These are phyloP conservation scores for Hortiboletus campestris DNA, from an alignment of 768 basidiomycete genomes.

Conservation along the genomic window DNA sequence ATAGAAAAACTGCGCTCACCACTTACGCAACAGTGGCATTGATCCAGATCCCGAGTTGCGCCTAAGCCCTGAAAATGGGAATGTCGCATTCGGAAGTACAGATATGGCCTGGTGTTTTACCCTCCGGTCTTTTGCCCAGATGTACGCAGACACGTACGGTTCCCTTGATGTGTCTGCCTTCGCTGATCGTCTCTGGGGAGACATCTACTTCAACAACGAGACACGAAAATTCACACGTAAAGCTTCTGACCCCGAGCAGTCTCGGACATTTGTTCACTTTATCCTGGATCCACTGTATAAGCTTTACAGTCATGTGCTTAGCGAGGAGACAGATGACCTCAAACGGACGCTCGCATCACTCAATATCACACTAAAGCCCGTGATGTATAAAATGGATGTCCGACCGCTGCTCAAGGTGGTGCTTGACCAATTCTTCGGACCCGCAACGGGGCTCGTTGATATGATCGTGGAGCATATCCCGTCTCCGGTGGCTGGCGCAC, in stretches of 20 bases:
- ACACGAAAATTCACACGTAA: slow-evolving; percentile 89
- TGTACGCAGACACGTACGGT: slow-evolving; percentile 94
- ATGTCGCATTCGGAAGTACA: slow-evolving; percentile 95
- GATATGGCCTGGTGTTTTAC: slow-evolving; percentile 99
- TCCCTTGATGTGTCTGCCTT: slow-evolving; percentile 82
- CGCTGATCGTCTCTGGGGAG: slow-evolving; percentile 93
- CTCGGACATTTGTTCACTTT: slow-evolving; percentile 91
- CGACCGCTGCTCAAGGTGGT: slow-evolving; percentile 91
- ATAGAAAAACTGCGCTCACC: background rate
- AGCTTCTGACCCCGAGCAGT: slow-evolving; percentile 66
- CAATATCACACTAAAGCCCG: slow-evolving; percentile 83
- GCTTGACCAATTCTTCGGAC: slow-evolving; percentile 94
- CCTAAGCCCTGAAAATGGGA: slow-evolving; percentile 91
- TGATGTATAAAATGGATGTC: slow-evolving; percentile 99
- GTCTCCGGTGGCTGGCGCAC: slow-evolving; percentile 61
- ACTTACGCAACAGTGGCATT: slow-evolving; percentile 52
- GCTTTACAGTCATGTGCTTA: slow-evolving; percentile 91
- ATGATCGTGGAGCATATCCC: slow-evolving; percentile 90
- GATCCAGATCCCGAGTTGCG: slow-evolving; percentile 86
- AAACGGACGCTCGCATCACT: slow-evolving; percentile 74
- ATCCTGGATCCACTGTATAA: slow-evolving; percentile 96
- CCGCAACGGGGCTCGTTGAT: slow-evolving; percentile 85
- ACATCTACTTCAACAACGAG: slow-evolving; percentile 89
- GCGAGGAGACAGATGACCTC: slow-evolving; percentile 88
- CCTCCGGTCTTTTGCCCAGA: slow-evolving; percentile 86